Evolutionary conservation across 352 stramenopile genomes (phyloP), one percentile per base, ranked within the genome.

Genomic region (Phytophthora hibernalis): DNA sequence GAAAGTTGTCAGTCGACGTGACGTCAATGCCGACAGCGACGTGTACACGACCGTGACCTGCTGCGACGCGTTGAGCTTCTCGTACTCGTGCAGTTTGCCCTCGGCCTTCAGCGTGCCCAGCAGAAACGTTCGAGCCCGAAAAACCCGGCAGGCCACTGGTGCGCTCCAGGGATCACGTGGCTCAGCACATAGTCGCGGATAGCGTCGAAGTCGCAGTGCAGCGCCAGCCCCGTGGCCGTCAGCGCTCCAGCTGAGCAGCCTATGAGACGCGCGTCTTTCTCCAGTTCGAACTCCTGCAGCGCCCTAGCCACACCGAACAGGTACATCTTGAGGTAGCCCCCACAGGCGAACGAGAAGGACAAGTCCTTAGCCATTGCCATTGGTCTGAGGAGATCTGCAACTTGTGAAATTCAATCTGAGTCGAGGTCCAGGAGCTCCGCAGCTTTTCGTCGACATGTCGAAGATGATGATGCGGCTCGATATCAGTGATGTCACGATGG

Each of bases 241-340:
- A 95, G 66, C 18, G 90, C 82, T 15, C 89, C 89, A 13, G 85
- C 90, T 15, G 84, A 95, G 62, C 83, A 93, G 30, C 89, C 89
- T 37, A 95, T 93, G 30, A 93, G 65, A n/a, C 74, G 77, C 30
- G 85, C 76, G 30, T 82, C 28, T 12, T 71, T 69, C 52, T 93
- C 82, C 21, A 95, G 60, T 24, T 83, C 79, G 60, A 80, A 79
- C 59, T 95, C 58, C 54, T 97, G 87, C 21, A 97, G 76, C 18
- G 86, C 86, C 62, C 96, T 94, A 57, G 85, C 85, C 26, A 96
- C 88, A 38, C 90, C 90, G 44, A 97, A 96, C 18, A 91, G 68
- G 70, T 96, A 96, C 82, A 90, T 91, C 68, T 96, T 96, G 63
- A 97, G 85, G 82, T 83, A 97, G 0, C 90, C 90, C 20, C 84